These are phyloP conservation scores for Myxozyma neglecta DNA, from an alignment of 805 yeast genomes.

Conservation along the genomic window DNA sequence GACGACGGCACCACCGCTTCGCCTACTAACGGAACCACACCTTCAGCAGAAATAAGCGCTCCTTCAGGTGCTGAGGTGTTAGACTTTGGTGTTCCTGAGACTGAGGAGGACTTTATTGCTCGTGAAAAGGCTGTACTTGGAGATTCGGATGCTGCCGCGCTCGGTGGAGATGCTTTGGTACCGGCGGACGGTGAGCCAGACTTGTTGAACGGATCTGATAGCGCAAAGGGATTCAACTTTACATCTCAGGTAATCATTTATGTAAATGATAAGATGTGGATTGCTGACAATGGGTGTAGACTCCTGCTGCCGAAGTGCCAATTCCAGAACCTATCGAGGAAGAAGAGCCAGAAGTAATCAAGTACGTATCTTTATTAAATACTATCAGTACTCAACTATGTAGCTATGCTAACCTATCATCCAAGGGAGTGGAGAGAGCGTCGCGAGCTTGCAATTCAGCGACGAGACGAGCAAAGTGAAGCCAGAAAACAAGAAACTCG, in stretches of 20 bases:
- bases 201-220: conserved; percentile 21
- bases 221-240: too few species aligned
- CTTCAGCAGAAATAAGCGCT: neutral
- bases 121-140: conserved; percentile 48
- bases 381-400: neutral
- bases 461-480: conserved; percentile 71
- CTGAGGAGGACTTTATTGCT: conserved; percentile 42
- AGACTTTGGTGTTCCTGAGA: conserved; percentile 34
- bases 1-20: conserved; percentile 42
- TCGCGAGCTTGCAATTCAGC: conserved; percentile 71
- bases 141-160: conserved; percentile 44
- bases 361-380: conserved; percentile 8
- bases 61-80: conserved; percentile 45
- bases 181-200: conserved; percentile 25
- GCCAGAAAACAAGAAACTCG: conserved; percentile 65
- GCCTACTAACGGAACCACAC: too few species aligned
- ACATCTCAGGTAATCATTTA: too few species aligned
- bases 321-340: conserved; percentile 11
- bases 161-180: conserved; percentile 7
- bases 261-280: too few species aligned
- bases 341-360: conserved; percentile 29
- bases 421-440: conserved; percentile 74
- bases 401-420: neutral
- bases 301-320: neutral
- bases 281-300: neutral